Base-by-base conservation (phyloP, 2,329 filamentous ascomycete genomes). In the Neoscytalidium dimidiatum region DNA sequence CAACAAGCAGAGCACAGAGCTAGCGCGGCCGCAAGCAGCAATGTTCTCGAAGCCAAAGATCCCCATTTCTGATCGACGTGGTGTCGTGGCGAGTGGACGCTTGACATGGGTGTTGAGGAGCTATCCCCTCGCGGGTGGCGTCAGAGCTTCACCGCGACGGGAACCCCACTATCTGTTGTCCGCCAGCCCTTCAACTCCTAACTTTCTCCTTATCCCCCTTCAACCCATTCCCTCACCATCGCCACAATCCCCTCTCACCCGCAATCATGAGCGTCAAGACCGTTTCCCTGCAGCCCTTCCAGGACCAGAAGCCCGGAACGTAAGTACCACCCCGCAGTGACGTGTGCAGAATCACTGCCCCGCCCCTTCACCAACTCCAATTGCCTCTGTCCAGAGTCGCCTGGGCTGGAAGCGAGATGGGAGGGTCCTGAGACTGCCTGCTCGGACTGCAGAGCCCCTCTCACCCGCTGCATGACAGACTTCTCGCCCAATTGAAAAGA, bases 281-380 rank as follows among this genome's bases (percentile, higher is more conserved):
- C 63, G 91, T 97, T 74, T 86, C 90, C 72, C 88, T 97, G 79
- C 88, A 88, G 79, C 88, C 94, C 67, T 97, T 95, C 81, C 86
- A 90, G 69, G 95, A 98, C 86, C 95, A 99, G 87, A 99, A 99
- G 86, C 93, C 94, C 69, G 94, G 94, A 87, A 98, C 94, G 94
- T 97, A 88, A 81, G 94, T 93, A 33, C 38, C 64, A 35, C 46
- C 35, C 43, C 57, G 41, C 57, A 56, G 58, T 52, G 48, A 44
- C 31, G 21, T 33, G 26, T 49, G 33, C 26, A 49, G 33, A 28
- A 17, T 31, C 17, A n/a, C 43, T n/a, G 28, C 46, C 23, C 23
- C 28, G n/a, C 17, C 38, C 56, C 43, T 33, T 33, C 60, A 38
- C 51, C 71, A 70, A 69, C 68, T 67, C 67, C 68, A 69, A 70